Conservation (phyloP, 495 filamentous ascomycete species). For the Podospora didyma region DNA sequence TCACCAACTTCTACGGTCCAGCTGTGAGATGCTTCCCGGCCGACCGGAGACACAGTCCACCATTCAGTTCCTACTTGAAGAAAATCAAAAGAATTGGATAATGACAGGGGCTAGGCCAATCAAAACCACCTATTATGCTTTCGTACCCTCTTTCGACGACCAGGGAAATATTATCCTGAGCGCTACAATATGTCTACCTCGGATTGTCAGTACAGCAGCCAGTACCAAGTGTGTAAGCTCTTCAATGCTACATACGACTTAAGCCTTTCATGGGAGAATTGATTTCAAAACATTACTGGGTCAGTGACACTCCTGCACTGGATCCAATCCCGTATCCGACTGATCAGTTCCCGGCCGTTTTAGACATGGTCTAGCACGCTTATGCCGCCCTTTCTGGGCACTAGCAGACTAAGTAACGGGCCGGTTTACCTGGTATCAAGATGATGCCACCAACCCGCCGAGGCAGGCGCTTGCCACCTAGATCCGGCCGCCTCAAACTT, state of each 20-base stretch:
- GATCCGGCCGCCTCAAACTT: not conserved
- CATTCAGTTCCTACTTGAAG: not conserved
- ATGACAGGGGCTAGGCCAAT: not conserved
- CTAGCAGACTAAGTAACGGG: conserved; percentile 3
- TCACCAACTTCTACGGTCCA: conserved; percentile 2
- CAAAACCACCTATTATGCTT: conserved; percentile 6
- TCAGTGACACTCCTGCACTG: not conserved
- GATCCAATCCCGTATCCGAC: conserved; percentile 2
- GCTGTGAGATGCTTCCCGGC: conserved; percentile 1
- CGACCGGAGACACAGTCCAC: not conserved
- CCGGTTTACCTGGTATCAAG: conserved; percentile 3
- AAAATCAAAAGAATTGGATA: not conserved
- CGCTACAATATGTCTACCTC: not conserved
- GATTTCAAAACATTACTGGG: conserved; percentile 6
- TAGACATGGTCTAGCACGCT: conserved; percentile 8
- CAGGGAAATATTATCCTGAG: not conserved
- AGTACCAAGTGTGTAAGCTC: conserved; percentile 4
- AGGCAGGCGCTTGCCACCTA: not conserved
- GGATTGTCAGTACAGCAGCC: not conserved
- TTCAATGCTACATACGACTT: conserved; percentile 8
- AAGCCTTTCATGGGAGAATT: not conserved
- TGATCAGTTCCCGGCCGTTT: not conserved
- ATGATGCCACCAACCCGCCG: not conserved
- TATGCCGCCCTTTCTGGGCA: conserved; percentile 10
- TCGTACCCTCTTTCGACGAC: not conserved